A percentile compares a stretch with the other conserved stretches of the same genome.
Conservation (phyloP, 352 stramenopile genomes). For the Aphanomyces cochlioides region DNA sequence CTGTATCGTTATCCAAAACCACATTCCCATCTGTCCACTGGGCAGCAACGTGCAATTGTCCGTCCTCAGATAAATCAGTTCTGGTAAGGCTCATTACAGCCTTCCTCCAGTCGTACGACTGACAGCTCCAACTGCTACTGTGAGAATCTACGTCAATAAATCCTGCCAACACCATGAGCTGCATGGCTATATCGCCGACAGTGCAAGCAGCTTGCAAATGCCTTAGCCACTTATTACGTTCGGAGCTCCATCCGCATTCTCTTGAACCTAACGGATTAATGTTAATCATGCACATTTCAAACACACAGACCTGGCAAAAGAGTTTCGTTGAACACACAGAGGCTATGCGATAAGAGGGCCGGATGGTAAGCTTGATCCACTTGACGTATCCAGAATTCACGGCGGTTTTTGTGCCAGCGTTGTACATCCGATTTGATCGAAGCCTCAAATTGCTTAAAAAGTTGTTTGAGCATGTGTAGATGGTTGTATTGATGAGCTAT, state of each 20-base stretch:
- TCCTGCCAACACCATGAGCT: conserved; percentile 22
- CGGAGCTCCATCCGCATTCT: conserved; percentile 8
- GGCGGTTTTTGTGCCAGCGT: conserved; percentile 25
- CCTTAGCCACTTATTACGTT: conserved; percentile 19
- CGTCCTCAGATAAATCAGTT: background rate
- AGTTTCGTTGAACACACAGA: conserved; percentile 25
- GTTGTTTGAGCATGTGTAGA: conserved; percentile 20
- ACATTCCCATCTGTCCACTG: conserved; percentile 22
- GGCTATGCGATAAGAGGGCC: conserved; percentile 3
- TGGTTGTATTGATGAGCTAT: conserved; percentile 3
- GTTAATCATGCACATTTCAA: background rate
- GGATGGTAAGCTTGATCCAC: conserved; percentile 25
- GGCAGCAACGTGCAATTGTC: background rate
- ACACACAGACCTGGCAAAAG: background rate
- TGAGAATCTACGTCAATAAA: conserved; percentile 27
- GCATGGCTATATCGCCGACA: conserved; percentile 14
- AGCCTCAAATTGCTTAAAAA: conserved; percentile 25
- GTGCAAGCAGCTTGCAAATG: conserved; percentile 21
- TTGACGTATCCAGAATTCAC: conserved; percentile 24
- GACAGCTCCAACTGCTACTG: conserved; percentile 12
- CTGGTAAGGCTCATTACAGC: conserved; percentile 24
- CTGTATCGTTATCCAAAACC: background rate
- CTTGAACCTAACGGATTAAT: conserved; percentile 1
- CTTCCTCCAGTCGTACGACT: conserved; percentile 27
- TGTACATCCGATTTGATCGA: conserved; percentile 27